Conservation (phyloP, 495 filamentous ascomycete species). For the Parathielavia appendiculata region DNA sequence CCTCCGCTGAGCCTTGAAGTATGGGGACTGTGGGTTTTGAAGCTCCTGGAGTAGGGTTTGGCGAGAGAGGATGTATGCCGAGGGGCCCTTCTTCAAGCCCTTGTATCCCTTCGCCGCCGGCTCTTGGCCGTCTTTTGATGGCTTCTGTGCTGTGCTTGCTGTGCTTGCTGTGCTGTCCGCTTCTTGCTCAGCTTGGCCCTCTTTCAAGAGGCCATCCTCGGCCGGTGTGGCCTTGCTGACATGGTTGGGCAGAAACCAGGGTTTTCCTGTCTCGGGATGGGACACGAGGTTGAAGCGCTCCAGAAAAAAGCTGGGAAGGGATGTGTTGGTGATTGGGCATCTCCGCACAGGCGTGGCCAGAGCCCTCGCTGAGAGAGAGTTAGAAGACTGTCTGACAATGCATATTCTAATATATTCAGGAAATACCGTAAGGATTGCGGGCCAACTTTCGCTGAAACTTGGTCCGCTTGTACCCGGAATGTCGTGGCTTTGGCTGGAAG, state of each 20-base stretch:
- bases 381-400: constrained; percentile 6
- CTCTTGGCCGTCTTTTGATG: not conserved
- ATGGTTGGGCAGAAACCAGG: constrained; percentile 57
- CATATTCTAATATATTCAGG: not conserved
- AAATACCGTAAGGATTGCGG: constrained; percentile 57
- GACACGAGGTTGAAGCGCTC: constrained; percentile 54
- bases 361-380: constrained; percentile 43
- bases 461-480: constrained; percentile 26
- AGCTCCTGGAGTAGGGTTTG: constrained; percentile 18
- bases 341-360: constrained; percentile 61
- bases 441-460: constrained; percentile 49
- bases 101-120: not conserved
- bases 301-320: constrained; percentile 60
- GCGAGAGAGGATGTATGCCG: constrained; percentile 10
- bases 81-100: constrained; percentile 6
- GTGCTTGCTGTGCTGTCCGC: not conserved
- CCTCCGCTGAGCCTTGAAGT: not conserved
- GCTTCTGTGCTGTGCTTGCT: not conserved
- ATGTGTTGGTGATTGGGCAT: constrained; percentile 52
- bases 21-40: not conserved
- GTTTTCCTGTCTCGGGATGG: constrained; percentile 50
- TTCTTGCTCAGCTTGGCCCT: not conserved
- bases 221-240: constrained; percentile 24
- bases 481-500: constrained; percentile 24
- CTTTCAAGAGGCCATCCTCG: not conserved